phyloP scores from a whole-genome alignment of 768 basidiomycete species.

The Russula brevipes region DNA sequence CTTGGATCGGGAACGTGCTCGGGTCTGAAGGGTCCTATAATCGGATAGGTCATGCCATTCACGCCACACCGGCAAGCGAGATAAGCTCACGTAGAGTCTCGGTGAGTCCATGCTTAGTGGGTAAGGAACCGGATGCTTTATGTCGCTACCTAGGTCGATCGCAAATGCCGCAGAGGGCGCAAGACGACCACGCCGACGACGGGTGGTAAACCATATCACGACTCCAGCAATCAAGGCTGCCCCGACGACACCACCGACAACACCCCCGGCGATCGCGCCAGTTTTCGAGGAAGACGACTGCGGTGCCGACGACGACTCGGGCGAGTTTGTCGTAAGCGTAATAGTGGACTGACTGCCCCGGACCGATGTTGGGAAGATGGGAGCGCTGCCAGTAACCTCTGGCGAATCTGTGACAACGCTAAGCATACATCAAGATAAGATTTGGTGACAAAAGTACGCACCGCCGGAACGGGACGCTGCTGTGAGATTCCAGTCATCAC shows the following conservation, averaged over 20 bases:
- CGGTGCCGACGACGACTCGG: background rate
- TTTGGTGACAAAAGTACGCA: background rate
- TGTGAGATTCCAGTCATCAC: constrained; percentile 10
- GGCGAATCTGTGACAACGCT: background rate
- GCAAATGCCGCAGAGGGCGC: constrained; percentile 25
- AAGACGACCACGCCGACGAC: constrained; percentile 29
- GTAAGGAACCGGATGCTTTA: background rate
- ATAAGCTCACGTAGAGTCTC: constrained; percentile 17
- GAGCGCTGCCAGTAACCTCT: constrained; percentile 5
- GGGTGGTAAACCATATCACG: constrained; percentile 38
- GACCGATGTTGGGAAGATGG: background rate
- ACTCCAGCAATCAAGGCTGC: constrained; percentile 40
- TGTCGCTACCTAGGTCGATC: background rate
- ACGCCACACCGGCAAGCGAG: background rate
- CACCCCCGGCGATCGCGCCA: constrained; percentile 63
- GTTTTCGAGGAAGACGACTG: constrained; percentile 31
- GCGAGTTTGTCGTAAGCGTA: background rate
- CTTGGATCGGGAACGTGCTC: constrained; percentile 16
- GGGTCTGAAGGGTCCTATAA: constrained; percentile 25
- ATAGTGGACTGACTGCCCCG: background rate
- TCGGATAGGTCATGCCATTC: background rate
- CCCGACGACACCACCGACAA: constrained; percentile 50
- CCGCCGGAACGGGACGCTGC: background rate
- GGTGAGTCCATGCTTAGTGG: constrained; percentile 6
- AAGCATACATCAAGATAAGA: background rate